Evolutionary conservation across 495 filamentous ascomycete species (phyloP), one percentile per base, ranked within the genome.

Genomic region (Lindgomyces ingoldianus): DNA sequence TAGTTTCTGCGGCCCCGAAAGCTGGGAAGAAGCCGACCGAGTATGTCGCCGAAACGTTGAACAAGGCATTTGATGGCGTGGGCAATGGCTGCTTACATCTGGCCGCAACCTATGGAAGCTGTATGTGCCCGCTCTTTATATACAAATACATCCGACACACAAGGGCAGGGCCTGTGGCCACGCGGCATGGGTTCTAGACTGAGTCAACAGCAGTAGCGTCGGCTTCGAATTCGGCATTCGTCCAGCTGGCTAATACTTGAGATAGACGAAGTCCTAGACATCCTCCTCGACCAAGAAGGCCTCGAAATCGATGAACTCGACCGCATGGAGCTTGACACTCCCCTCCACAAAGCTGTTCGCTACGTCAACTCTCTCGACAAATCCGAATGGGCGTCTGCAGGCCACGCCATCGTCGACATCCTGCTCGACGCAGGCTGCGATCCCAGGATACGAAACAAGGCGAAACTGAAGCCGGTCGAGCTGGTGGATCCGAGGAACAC

Each of bases 261-360:
- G 33, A 19, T 56, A 92, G 90, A 95, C 79, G 93, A 97, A 67
- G 83, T 91, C 21, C 89, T 98, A 78, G 94, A 98, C 77, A 65
- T 83, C 57, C 85, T 98, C 50, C 93, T 98, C 61, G 95, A 98
- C 80, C 91, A 96, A 74, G 87, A 92, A 59, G 90, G 85, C 57
- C 88, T 98, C 75, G 94, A 98, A 81, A 96, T 94, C 74, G 94
- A 98, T 81, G 91, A 91, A 4, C 66, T 90, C 57, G 91, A 88
- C 73, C 86, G 87, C 27, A 64, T 85, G 71, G 94, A 98, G 64
- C 84, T 85, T 59, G 92, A 98, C 76, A 97, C 92, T 1, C 93
- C 93, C 8, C 81, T 98, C 36, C 94, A 98, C 81, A 83, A 84
- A 70, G 91, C 91, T 16, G 88, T 98, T 39, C 84, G 89, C 29